These are phyloP conservation scores for Sporothrix protearum DNA, from an alignment of 2,329 filamentous ascomycete species.

Conservation along the genomic window DNA sequence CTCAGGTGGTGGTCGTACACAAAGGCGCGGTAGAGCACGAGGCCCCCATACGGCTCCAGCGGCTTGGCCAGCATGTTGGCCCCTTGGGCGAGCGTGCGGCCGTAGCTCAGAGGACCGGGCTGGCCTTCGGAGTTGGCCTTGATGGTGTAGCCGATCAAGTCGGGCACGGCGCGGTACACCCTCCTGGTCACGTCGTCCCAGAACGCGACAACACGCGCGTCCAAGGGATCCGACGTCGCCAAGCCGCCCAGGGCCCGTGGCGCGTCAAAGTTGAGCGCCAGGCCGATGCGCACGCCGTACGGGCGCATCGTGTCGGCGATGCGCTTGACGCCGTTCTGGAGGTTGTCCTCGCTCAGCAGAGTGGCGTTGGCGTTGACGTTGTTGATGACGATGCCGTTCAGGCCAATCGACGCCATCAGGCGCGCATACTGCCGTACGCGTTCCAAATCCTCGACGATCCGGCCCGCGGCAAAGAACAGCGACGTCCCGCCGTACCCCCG, in stretches of 20 bases:
- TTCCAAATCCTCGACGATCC: conserved; percentile 55
- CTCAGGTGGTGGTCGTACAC: conserved; percentile 60
- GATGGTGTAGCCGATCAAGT: conserved; percentile 65
- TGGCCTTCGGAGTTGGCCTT: conserved; percentile 72
- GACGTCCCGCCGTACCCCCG: conserved; percentile 65
- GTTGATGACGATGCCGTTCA: conserved; percentile 66
- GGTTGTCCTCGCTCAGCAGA: conserved; percentile 52
- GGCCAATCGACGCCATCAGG: conserved; percentile 60
- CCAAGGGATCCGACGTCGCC: conserved; percentile 62
- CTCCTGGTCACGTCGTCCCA: conserved; percentile 59
- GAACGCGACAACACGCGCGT: conserved; percentile 56
- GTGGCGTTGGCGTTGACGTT: conserved; percentile 67
- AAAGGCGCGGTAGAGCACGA: conserved; percentile 69
- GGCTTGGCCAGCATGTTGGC: conserved; percentile 65
- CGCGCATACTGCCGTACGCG: conserved; percentile 62
- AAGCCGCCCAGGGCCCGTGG: conserved; percentile 56
- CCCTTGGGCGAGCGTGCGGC: conserved; percentile 64
- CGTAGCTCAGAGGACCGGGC: conserved; percentile 65
- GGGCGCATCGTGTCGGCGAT: conserved; percentile 65
- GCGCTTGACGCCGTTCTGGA: conserved; percentile 54
- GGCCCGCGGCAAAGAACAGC: conserved; percentile 62
- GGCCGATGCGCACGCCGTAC: conserved; percentile 62
- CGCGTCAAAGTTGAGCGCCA: conserved; percentile 66
- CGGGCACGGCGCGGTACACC: conserved; percentile 60
- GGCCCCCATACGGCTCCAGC: conserved; percentile 51